Conservation (phyloP, 495 filamentous ascomycete species). For the Saxophila tyrrhenica region DNA sequence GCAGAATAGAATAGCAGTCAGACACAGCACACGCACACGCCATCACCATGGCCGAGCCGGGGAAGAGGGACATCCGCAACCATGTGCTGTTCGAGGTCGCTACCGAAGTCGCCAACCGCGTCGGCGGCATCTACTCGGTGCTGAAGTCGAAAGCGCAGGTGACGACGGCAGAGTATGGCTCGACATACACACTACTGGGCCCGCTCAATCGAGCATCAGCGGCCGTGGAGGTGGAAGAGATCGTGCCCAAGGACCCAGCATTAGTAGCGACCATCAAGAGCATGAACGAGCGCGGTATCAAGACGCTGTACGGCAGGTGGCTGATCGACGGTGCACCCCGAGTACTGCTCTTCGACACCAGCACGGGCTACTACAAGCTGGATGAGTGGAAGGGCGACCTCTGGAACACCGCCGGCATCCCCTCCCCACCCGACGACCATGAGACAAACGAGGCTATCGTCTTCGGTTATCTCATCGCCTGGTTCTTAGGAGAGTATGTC, state of each 20-base stretch:
- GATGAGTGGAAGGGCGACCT: constrained; percentile 97
- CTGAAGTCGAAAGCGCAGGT: constrained; percentile 98
- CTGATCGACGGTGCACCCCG: constrained; percentile 92
- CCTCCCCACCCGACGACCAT: constrained; percentile 76
- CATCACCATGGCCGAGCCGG: not conserved
- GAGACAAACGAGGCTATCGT: constrained; percentile 97
- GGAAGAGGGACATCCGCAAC: constrained; percentile 54
- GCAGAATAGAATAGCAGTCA: no score
- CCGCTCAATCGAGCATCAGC: constrained; percentile 90
- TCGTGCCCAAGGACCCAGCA: constrained; percentile 70
- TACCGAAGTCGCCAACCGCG: constrained; percentile 94
- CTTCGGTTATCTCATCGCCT: constrained; percentile 93
- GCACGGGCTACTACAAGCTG: constrained; percentile 78
- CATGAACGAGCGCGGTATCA: constrained; percentile 85
- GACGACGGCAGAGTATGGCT: constrained; percentile 96
- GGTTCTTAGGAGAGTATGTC: constrained; percentile 98
- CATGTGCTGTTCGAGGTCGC: constrained; percentile 89
- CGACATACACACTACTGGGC: constrained; percentile 89
- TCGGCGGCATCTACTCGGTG: constrained; percentile 97
- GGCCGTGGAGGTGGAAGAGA: constrained; percentile 87
- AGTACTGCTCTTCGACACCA: constrained; percentile 88
- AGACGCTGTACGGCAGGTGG: constrained; percentile 89
- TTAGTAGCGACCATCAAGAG: constrained; percentile 71
- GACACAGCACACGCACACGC: not conserved
- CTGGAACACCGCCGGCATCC: constrained; percentile 87